Evolutionary conservation across 805 yeast species (phyloP).

Genomic region (Wickerhamomyces kurtzmanii): DNA sequence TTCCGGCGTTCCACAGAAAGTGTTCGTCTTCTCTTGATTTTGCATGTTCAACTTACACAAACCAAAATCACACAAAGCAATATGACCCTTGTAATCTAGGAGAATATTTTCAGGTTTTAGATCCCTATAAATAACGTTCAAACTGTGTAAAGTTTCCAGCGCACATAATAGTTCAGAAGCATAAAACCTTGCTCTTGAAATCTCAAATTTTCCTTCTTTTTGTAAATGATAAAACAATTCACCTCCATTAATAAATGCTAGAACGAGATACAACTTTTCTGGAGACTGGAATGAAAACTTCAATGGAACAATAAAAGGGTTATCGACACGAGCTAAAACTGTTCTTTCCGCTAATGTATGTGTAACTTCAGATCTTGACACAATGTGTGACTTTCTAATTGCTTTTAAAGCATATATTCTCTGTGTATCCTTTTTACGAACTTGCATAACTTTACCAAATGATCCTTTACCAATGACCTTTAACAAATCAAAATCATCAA

Average conservation of each 20-base stretch:
- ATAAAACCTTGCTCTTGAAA: conserved; percentile 86
- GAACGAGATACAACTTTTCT: conserved; percentile 84
- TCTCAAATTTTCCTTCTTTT: conserved; percentile 78
- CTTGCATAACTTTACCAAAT: conserved; percentile 98
- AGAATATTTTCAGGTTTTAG: conserved; percentile 93
- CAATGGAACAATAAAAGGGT: conserved; percentile 93
- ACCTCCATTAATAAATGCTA: conserved; percentile 95
- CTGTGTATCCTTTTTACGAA: conserved; percentile 87
- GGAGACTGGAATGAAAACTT: conserved; percentile 96
- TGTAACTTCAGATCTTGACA: conserved; percentile 87
- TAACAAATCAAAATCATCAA: conserved; percentile 86
- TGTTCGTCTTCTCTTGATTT: conserved; percentile 76
- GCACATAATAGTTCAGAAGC: conserved; percentile 93
- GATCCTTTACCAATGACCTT: conserved; percentile 98
- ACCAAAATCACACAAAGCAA: conserved; percentile 96
- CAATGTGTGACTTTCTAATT: conserved; percentile 87
- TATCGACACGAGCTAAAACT: conserved; percentile 83
- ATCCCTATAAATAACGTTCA: conserved; percentile 92
- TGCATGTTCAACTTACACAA: conserved; percentile 93
- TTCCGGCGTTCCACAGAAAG: conserved; percentile 98
- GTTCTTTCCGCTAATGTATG: conserved; percentile 96
- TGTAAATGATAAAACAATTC: conserved; percentile 93
- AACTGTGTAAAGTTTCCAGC: conserved; percentile 80
- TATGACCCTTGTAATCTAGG: conserved; percentile 94
- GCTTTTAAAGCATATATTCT: conserved; percentile 94